Conservation (phyloP, 768 basidiomycete genomes). For the Psilocybe azurescens region DNA sequence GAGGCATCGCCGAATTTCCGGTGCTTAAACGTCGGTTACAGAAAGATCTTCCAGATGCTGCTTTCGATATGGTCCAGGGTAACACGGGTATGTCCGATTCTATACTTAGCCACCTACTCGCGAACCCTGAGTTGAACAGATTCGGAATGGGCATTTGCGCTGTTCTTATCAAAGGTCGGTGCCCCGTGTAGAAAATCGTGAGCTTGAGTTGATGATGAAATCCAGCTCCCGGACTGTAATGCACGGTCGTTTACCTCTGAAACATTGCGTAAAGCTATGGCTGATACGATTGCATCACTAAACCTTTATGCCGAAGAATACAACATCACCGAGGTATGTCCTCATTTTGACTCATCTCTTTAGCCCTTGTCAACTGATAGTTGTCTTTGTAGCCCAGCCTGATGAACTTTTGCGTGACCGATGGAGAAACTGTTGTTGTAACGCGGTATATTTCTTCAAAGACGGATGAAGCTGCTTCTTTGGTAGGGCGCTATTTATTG, state of each 20-base stretch:
- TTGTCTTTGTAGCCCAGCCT: constrained; percentile 68
- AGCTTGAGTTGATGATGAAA: constrained; percentile 9
- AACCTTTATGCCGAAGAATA: constrained; percentile 79
- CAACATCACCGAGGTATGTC: constrained; percentile 69
- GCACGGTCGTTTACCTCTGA: constrained; percentile 76
- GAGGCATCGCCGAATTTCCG: constrained; percentile 86
- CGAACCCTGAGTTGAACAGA: constrained; percentile 48
- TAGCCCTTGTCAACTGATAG: constrained; percentile 1
- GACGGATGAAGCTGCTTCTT: constrained; percentile 89
- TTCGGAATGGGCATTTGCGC: constrained; percentile 96
- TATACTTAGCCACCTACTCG: neutral
- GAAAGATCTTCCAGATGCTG: constrained; percentile 74
- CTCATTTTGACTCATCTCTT: constrained; percentile 1
- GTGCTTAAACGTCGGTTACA: constrained; percentile 85
- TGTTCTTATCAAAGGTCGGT: constrained; percentile 82
- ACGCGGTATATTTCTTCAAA: constrained; percentile 95
- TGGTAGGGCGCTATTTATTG: constrained; percentile 49
- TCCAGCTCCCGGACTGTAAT: constrained; percentile 79
- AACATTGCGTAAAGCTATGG: constrained; percentile 83
- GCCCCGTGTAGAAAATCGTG: neutral
- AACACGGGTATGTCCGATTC: constrained; percentile 73
- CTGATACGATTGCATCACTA: constrained; percentile 81
- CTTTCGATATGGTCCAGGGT: constrained; percentile 88
- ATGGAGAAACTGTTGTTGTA: constrained; percentile 92
- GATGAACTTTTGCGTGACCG: constrained; percentile 96